A percentile compares a stretch with the other conserved stretches of the same genome.
These are phyloP conservation scores for Candida jianshihensis DNA, from an alignment of 805 yeast species.

Conservation along the genomic window DNA sequence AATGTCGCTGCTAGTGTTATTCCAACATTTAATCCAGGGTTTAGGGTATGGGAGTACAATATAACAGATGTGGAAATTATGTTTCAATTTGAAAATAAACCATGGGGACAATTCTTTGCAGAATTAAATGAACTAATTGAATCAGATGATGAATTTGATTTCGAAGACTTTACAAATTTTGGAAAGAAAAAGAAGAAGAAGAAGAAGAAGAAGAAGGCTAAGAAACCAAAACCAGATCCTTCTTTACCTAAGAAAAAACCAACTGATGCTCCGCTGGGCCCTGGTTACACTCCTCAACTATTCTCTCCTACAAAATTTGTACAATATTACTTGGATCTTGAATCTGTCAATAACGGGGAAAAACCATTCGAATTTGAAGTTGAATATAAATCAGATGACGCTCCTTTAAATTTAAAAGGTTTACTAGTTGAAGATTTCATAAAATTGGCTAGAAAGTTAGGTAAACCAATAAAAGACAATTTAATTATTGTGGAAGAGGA, in stretches of 20 bases:
- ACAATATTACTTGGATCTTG: slow-evolving; percentile 68
- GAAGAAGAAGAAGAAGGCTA: slow-evolving; percentile 19
- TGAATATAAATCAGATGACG: slow-evolving; percentile 65
- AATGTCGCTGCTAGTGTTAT: slow-evolving; percentile 69
- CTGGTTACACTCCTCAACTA: slow-evolving; percentile 65
- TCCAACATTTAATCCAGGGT: slow-evolving; percentile 80
- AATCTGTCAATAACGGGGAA: slow-evolving; percentile 34
- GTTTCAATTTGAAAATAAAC: slow-evolving; percentile 21
- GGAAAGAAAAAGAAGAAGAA: slow-evolving; percentile 8
- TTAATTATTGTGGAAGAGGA: not conserved
- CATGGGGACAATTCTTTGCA: slow-evolving; percentile 56
- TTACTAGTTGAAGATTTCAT: slow-evolving; percentile 61
- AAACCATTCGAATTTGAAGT: slow-evolving; percentile 49
- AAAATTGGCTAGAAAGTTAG: slow-evolving; percentile 45
- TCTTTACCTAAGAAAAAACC: slow-evolving; percentile 63
- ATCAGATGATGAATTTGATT: slow-evolving; percentile 25
- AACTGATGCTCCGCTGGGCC: slow-evolving; percentile 48
- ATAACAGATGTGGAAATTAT: slow-evolving; percentile 40
- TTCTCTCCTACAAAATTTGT: slow-evolving; percentile 69
- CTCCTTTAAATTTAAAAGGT: slow-evolving; percentile 44
- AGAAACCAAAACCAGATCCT: slow-evolving; percentile 38
- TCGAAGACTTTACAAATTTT: too few relatives aligned
- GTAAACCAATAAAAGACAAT: slow-evolving; percentile 29
- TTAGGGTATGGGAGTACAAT: slow-evolving; percentile 85
- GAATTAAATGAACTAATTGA: slow-evolving; percentile 35